A percentile compares a stretch with the other conserved stretches of the same genome.
Conservation (phyloP, 2,329 filamentous ascomycete species). For the Fusarium sp. region DNA sequence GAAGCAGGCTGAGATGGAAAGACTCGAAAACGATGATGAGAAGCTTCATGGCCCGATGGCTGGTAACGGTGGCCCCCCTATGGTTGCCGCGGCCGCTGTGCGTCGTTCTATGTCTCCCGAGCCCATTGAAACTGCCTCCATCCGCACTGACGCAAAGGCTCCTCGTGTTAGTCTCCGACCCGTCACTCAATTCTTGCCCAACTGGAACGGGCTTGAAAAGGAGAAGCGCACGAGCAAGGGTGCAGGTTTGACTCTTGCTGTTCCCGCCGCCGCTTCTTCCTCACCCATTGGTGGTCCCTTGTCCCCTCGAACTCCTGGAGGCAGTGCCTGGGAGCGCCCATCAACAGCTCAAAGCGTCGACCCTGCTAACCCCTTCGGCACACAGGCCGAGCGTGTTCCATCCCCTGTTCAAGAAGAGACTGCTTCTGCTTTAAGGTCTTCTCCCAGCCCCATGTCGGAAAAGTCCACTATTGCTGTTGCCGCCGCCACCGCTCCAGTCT, state of each 20-base stretch:
- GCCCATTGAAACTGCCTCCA: slow-evolving; percentile 26
- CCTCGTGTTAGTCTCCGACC: slow-evolving; percentile 89
- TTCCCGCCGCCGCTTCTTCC: slow-evolving; percentile 45
- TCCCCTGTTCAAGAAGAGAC: slow-evolving; percentile 57
- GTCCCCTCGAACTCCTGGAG: slow-evolving; percentile 49
- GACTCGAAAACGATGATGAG: slow-evolving; percentile 71
- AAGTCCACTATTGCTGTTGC: slow-evolving; percentile 24
- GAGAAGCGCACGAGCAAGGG: slow-evolving; percentile 66
- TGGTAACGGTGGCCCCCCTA: slow-evolving; percentile 45
- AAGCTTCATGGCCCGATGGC: slow-evolving; percentile 64
- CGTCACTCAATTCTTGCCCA: slow-evolving; percentile 84
- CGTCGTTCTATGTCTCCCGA: slow-evolving; percentile 32
- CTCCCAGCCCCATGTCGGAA: slow-evolving; percentile 54
- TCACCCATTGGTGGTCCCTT: slow-evolving; percentile 36
- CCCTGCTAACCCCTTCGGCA: slow-evolving; percentile 78
- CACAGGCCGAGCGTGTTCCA: slow-evolving; percentile 65
- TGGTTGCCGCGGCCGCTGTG: slow-evolving; percentile 16
- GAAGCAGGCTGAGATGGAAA: slow-evolving; percentile 69
- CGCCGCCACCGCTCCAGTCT: slow-evolving; percentile 23
- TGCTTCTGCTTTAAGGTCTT: slow-evolving; percentile 33
- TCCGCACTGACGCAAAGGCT: slow-evolving; percentile 64
- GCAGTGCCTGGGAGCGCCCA: slow-evolving; percentile 63
- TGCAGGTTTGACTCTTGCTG: slow-evolving; percentile 56
- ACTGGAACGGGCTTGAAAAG: slow-evolving; percentile 62
- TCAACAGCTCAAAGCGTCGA: slow-evolving; percentile 61